These are phyloP conservation scores for Populus hybrid DNA, from an alignment of 441 rosid genomes.

Conservation along the genomic window DNA sequence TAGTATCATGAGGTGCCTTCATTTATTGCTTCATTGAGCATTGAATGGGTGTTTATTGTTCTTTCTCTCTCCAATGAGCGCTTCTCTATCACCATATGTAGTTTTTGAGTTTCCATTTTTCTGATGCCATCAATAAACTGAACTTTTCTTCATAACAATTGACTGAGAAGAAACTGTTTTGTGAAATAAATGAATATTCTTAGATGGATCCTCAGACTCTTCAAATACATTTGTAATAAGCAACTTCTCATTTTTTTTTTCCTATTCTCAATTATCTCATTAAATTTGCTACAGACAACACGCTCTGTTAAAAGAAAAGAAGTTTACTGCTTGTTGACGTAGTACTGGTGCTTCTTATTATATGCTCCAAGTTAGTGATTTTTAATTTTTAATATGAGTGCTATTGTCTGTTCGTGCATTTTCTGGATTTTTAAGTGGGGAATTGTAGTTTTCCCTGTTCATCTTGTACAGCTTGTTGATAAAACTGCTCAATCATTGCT, in stretches of 20 bases:
- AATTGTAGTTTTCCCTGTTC: not conserved
- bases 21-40: not conserved
- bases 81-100: not conserved
- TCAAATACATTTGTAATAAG: not conserved
- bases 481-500: not conserved
- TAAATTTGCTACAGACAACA: too few relatives aligned
- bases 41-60: not conserved
- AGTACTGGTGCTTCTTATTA: not conserved
- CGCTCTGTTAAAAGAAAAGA: not conserved
- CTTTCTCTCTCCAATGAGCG: not conserved
- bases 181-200: too few relatives aligned
- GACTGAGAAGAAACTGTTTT: constrained; percentile 8
- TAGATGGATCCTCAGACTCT: not conserved
- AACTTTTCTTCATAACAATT: not conserved
- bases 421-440: not conserved
- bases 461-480: not conserved
- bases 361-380: not conserved
- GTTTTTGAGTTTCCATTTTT: not conserved
- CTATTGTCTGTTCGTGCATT: not conserved
- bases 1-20: not conserved
- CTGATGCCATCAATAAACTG: not conserved
- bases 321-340: too few relatives aligned
- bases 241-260: not conserved
- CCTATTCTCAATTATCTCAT: not conserved
- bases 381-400: not conserved